Base-by-base conservation (phyloP, 805 yeast species). In the Wickerhamomyces ciferrii region DNA sequence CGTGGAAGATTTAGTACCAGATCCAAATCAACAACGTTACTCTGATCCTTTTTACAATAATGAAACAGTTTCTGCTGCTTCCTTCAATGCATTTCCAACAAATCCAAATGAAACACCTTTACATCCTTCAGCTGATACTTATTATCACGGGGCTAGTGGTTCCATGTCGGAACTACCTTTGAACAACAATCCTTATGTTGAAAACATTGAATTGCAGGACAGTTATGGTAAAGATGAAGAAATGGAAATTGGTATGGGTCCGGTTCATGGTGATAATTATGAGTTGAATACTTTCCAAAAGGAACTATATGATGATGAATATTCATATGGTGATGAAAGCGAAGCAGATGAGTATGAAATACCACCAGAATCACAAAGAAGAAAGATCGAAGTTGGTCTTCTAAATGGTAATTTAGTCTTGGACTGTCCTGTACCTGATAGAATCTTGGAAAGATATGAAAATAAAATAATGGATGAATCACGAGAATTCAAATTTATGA, bases 361-460 rank as follows among this genome's bases (percentile, higher is more conserved):
- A 13, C 65, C 60, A n/a, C 50, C 50, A 27, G 57, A 83, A 53
- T 76, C 84, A 2, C 75, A 79, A 49, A 54, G 62, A 53, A 56
- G 61, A 50, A 57, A 54, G 46, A 58, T 60, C 21, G 61, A 60
- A 47, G 64, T 60, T 48, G 62, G 61, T 20, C 46, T 60, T n/a
- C 46, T 60, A 36, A 75, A 78, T 50, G 96, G 96, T 46, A 89
- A 89, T 59, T 76, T 89, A 60, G 87, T 89, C 31, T 74, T 89
- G 48, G 96, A 89, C 65, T 89, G 96, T 60, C 96, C 96, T 11
- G 91, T 89, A 1, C 82, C 95, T n/a, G 76, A 79, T 27, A 75
- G 79, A 42, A 71, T 89, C 43, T 67, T 85, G 39, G 66, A 69
- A 42, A 79, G 78, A 55, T 83, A 76, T 56, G 63, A 70, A 42